A percentile compares a stretch with the other conserved stretches of the same genome.
Evolutionary conservation across 495 filamentous ascomycete genomes (phyloP).

Genomic region (Oidiodendron maius): DNA sequence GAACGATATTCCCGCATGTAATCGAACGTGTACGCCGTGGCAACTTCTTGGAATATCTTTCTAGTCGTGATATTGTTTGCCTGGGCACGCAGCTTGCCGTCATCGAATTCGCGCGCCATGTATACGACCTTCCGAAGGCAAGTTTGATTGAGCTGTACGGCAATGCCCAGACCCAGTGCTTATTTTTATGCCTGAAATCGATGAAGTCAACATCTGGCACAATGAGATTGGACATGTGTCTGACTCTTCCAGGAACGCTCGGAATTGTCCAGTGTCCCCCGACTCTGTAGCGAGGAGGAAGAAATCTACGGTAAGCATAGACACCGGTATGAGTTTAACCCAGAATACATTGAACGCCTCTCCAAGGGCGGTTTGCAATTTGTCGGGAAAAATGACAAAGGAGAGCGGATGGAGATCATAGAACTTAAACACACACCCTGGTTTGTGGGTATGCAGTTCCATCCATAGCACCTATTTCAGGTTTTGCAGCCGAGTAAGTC

Average conservation of each 20-base stretch:
- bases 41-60: slow-evolving; percentile 56
- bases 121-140: slow-evolving; percentile 55
- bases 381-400: slow-evolving; percentile 72
- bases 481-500: slow-evolving; percentile 70
- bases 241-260: slow-evolving; percentile 72
- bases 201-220: slow-evolving; percentile 56
- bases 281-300: slow-evolving; percentile 58
- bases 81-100: slow-evolving; percentile 91
- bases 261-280: slow-evolving; percentile 75
- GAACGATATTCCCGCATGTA: slow-evolving; percentile 88
- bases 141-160: slow-evolving; percentile 60
- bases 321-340: slow-evolving; percentile 73
- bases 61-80: no score
- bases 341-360: slow-evolving; percentile 53
- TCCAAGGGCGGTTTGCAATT: slow-evolving; percentile 54
- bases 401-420: slow-evolving; percentile 83
- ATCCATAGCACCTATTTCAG: slow-evolving; percentile 72
- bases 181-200: slow-evolving; percentile 81
- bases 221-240: slow-evolving; percentile 56
- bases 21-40: slow-evolving; percentile 47
- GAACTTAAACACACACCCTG: slow-evolving; percentile 85
- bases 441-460: slow-evolving; percentile 85
- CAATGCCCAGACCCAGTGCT: slow-evolving; percentile 21
- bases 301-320: slow-evolving; percentile 61
- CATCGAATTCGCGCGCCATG: slow-evolving; percentile 72